phyloP scores from a whole-genome alignment of 768 basidiomycete genomes.

The Rhodotorula sphaerocarpa region DNA sequence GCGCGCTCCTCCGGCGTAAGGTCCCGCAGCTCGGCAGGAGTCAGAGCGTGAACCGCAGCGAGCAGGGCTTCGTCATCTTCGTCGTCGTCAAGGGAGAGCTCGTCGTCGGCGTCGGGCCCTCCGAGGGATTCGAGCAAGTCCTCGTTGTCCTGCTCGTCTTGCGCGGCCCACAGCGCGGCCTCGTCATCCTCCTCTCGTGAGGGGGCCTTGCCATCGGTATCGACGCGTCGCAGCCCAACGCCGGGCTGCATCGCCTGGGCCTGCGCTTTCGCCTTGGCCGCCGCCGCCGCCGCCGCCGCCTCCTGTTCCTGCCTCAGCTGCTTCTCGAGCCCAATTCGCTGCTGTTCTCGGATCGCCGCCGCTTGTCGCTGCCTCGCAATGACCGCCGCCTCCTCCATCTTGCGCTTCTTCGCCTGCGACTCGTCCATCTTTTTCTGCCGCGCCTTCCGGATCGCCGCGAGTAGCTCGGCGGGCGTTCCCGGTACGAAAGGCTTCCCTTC shows the following conservation, averaged over 20 bases:
- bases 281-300: background rate
- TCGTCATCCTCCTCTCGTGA: background rate
- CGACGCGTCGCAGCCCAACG: background rate
- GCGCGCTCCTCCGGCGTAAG: background rate
- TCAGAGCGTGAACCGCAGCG: slow-evolving; percentile 2
- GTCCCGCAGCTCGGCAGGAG: background rate
- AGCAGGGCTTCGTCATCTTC: slow-evolving; percentile 13
- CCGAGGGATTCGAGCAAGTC: too few species aligned
- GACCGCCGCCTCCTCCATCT: background rate
- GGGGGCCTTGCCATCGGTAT: background rate
- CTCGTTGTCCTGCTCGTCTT: background rate
- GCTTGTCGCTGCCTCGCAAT: background rate
- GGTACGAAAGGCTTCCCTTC: slow-evolving; percentile 13
- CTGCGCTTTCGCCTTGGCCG: background rate
- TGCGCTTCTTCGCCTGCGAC: background rate
- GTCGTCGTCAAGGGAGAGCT: background rate
- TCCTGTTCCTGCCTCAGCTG: too few species aligned
- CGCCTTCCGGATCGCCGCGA: background rate
- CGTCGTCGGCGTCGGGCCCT: background rate
- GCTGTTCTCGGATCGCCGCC: too few species aligned
- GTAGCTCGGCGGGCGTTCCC: slow-evolving; percentile 14
- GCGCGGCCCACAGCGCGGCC: background rate
- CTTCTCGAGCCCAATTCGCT: background rate
- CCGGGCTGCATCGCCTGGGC: background rate
- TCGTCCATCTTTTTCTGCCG: background rate